These are phyloP conservation scores for Salinomyces thailandicus DNA, from an alignment of 2,329 filamentous ascomycete genomes.

Conservation along the genomic window DNA sequence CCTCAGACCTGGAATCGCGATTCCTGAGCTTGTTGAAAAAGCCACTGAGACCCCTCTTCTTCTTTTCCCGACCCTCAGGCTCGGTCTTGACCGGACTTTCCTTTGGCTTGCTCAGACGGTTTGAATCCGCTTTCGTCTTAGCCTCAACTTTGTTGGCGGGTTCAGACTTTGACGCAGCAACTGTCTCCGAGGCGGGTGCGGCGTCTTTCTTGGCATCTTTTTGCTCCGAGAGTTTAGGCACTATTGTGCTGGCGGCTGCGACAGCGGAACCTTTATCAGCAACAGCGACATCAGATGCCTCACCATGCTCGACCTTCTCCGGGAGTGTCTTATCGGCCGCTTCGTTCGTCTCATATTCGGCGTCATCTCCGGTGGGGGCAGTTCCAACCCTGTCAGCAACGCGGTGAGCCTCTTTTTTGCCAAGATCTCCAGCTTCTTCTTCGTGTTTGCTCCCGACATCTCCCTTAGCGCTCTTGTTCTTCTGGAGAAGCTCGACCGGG, in stretches of 20 bases:
- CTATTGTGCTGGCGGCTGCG: too few relatives aligned
- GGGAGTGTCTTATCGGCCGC: background rate
- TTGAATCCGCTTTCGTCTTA: too few relatives aligned
- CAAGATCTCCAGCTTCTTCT: background rate
- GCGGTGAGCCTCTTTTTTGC: constrained; percentile 3
- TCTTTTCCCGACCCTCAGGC: constrained; percentile 3
- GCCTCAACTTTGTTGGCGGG: too few relatives aligned
- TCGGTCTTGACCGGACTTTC: constrained; percentile 2
- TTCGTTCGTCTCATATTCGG: background rate
- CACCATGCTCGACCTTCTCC: background rate
- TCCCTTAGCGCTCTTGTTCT: background rate
- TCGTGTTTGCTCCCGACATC: background rate
- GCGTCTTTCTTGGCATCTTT: background rate
- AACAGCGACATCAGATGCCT: background rate
- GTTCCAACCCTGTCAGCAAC: constrained; percentile 1
- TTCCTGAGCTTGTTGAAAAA: constrained; percentile 20
- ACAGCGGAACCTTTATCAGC: too few relatives aligned
- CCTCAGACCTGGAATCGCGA: constrained; percentile 11
- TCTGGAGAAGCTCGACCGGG: background rate
- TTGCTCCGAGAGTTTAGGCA: background rate
- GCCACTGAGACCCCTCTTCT: constrained; percentile 20
- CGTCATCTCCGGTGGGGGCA: background rate
- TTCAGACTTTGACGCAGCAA: constrained; percentile 8
- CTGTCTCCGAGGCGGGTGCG: constrained; percentile 5
- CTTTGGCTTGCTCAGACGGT: background rate